These are phyloP conservation scores for Aspergillus hortae DNA, from an alignment of 2,329 filamentous ascomycete species.

Conservation along the genomic window DNA sequence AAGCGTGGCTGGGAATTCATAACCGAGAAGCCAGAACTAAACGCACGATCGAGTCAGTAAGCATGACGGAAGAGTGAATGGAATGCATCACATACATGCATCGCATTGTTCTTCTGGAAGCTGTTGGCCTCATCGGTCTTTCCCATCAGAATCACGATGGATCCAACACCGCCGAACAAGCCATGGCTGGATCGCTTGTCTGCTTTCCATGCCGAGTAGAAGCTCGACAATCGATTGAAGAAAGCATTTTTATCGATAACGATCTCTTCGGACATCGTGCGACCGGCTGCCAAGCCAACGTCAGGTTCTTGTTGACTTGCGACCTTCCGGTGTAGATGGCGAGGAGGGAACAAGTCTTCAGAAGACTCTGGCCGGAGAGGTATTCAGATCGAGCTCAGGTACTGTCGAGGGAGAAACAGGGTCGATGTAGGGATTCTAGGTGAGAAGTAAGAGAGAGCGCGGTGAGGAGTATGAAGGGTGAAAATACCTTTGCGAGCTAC, in stretches of 20 bases:
- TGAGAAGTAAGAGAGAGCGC: too few species aligned
- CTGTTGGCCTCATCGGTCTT: slow-evolving; percentile 85
- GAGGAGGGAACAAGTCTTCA: too few species aligned
- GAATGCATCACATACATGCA: slow-evolving; percentile 66
- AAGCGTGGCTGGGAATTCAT: slow-evolving; percentile 95
- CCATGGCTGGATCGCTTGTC: slow-evolving; percentile 86
- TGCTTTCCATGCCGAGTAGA: slow-evolving; percentile 90
- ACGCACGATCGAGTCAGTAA: slow-evolving; percentile 1
- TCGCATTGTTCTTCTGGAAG: slow-evolving; percentile 93
- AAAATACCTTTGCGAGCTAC: neutral
- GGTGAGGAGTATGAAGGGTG: neutral
- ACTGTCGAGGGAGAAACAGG: too few species aligned
- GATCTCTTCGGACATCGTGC: slow-evolving; percentile 70
- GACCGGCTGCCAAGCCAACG: slow-evolving; percentile 9
- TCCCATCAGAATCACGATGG: slow-evolving; percentile 87
- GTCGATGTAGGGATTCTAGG: too few species aligned
- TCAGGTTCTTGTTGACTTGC: neutral
- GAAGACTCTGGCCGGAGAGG: too few species aligned
- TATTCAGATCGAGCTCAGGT: too few species aligned
- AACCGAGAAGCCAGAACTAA: slow-evolving; percentile 98
- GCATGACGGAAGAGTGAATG: neutral
- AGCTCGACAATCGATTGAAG: slow-evolving; percentile 84
- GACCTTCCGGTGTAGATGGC: neutral
- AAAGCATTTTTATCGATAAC: slow-evolving; percentile 92
- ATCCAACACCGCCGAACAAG: slow-evolving; percentile 80